Base-by-base conservation (phyloP, 2,329 filamentous ascomycete species). In the Thielaviopsis ethacetica region DNA sequence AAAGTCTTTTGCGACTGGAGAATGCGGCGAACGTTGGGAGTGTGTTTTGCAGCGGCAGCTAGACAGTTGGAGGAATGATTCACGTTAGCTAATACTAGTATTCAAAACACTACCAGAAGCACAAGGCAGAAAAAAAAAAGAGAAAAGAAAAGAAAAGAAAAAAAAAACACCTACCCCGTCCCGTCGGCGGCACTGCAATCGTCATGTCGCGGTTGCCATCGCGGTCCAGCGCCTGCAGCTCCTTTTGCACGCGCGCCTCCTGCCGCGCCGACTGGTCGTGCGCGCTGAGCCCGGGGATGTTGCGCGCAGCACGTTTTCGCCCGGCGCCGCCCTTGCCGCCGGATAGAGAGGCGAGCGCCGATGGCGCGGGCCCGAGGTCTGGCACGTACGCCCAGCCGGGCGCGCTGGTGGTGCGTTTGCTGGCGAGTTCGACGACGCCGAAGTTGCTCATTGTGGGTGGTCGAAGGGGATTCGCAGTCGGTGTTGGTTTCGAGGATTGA, bases 341-440 rank as follows among this genome's bases (percentile, higher is more conserved):
- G 30, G 30, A 34, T 9, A 34, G 30, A 34, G 76, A 76, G 57
- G 75, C 68, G 56, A 73, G 69, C 64, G 78, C 77, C 10, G 81
- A 76, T 13, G 79, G 76, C 59, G 81, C 77, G 59, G 79, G 76
- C 50, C 70, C 78, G 68, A 80, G 83, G 67, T 95, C 88, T 30
- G 90, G 84, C 1, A 96, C 88, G 69, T 95, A 95, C 13, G 89
- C 89, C 86, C 90, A 97, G 66, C 91, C 91, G 0, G 91, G 90
- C 1, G 88, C 86, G 52, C 79, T 75, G 52, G 81, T 80, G 17
- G 82, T 83, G 62, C 82, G 82, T 27, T 82, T 75, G 67, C 81
- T 83, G 41, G 88, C 86, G 60, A 96, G 75, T 65, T 95, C 85
- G 71, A 94, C 84, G 66, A 97, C 88, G 66, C 87, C 85, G 64